Percentiles rank a stretch among this genome's conserved stretches.
Conservation (phyloP, 2,329 filamentous ascomycete species). For the Penicillium frequentans region DNA sequence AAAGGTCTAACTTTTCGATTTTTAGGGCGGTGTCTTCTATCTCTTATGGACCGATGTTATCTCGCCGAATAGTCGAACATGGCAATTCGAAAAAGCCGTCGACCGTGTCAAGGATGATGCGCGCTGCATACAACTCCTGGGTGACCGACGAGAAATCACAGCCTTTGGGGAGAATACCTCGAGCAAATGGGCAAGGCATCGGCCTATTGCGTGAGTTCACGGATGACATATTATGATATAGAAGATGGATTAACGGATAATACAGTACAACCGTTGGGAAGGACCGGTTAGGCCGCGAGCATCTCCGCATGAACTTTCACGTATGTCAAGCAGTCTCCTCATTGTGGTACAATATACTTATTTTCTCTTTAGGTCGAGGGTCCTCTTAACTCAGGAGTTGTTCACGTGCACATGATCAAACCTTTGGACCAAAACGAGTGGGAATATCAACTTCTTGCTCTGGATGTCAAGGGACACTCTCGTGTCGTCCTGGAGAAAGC, state of each 20-base stretch:
- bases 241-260: not conserved
- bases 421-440: conserved; percentile 64
- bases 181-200: conserved; percentile 74
- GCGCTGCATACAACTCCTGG: conserved; percentile 71
- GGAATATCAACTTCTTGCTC: conserved; percentile 74
- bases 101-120: conserved; percentile 72
- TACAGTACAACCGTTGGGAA: conserved; percentile 64
- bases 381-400: conserved; percentile 69
- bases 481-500: conserved; percentile 49
- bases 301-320: conserved; percentile 83
- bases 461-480: conserved; percentile 71
- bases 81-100: conserved; percentile 84
- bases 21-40: conserved; percentile 71
- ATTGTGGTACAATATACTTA: not conserved
- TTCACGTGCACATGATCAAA: conserved; percentile 76
- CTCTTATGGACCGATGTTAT: conserved; percentile 82
- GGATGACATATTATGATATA: not conserved
- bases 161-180: conserved; percentile 79
- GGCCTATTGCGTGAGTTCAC: conserved; percentile 52
- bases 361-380: conserved; percentile 65
- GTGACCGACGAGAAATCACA: conserved; percentile 70
- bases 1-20: not conserved
- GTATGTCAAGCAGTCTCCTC: conserved; percentile 46
- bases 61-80: conserved; percentile 78
- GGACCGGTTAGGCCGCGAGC: conserved; percentile 74